Evolutionary conservation across 306 rosid genomes (phyloP), one percentile per base, ranked within the genome.

Genomic region (Crataegus laevigata): DNA sequence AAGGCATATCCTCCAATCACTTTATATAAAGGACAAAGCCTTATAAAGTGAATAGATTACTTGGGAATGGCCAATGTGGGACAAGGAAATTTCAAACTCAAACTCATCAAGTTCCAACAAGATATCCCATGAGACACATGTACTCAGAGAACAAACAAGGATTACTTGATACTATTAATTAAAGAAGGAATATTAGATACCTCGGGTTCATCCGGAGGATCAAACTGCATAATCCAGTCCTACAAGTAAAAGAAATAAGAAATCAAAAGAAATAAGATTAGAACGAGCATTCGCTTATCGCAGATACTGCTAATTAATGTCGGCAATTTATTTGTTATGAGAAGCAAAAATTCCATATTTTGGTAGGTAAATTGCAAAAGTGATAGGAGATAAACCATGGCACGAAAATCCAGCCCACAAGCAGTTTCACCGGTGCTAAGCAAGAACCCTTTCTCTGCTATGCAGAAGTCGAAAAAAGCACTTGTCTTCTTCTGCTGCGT

Each of bases 181-280:
- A n/a, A n/a, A 64, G 42, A 19, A 57, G 64, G 30, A 72, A 38
- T 4, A 63, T 57, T n/a, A 62, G 40, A 69, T 77, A 94, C 98
- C 96, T 90, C 91, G 25, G 98, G 98, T 47, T 91, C 96, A 88
- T 91, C 98, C 12, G 98, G 98, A 80, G 98, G 98, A 86, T 94
- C 98, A 82, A 74, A 91, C 83, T 94, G 98, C 89, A 94, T 92
- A 86, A 94, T 91, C 97, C 97, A 94, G 80, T 94, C 98, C 98
- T 94, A 79, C 87, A 87, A 69, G 47, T 75, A 63, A 69, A 32
- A 32, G 34, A 5, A 32, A 32, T 32, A 32, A 34, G 26, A 76
- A 64, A 7, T 36, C 29, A 28, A 28, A 28, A 28, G 29, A 28
- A 28, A 21, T 4, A 50, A 52, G 30, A 28, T 38, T 47, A 32